Conservation (phyloP, 352 stramenopile species). For the Elongisporangium prolatum region DNA sequence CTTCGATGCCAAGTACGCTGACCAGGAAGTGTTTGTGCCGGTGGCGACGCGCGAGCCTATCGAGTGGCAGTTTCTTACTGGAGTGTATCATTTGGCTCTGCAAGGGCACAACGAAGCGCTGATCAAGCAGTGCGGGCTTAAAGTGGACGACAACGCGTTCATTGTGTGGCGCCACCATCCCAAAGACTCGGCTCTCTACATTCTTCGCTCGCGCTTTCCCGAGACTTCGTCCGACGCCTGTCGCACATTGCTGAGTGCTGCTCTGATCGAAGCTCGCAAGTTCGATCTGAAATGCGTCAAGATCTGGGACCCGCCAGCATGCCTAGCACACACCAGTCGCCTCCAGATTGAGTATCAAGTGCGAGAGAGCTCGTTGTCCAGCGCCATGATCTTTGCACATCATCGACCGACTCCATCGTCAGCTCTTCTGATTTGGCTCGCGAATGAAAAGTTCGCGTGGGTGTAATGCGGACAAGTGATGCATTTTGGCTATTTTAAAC, state of each 20-base stretch:
- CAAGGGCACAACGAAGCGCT: neutral
- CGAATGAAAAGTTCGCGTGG: slow-evolving; percentile 58
- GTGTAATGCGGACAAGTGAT: too few relatives aligned
- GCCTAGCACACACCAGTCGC: slow-evolving; percentile 12
- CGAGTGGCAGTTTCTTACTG: slow-evolving; percentile 51
- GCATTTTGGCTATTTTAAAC: too few relatives aligned
- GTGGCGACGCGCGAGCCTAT: slow-evolving; percentile 38
- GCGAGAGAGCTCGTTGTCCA: slow-evolving; percentile 40
- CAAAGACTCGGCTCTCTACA: slow-evolving; percentile 46
- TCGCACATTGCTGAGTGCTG: slow-evolving; percentile 14
- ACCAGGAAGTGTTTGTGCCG: slow-evolving; percentile 27
- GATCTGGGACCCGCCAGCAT: slow-evolving; percentile 33
- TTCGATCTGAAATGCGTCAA: slow-evolving; percentile 25
- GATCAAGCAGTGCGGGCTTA: slow-evolving; percentile 20
- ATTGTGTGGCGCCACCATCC: slow-evolving; percentile 49
- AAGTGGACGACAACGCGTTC: slow-evolving; percentile 36
- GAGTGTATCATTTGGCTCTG: slow-evolving; percentile 19
- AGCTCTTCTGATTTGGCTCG: slow-evolving; percentile 24
- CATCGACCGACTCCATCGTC: slow-evolving; percentile 3
- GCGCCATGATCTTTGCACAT: slow-evolving; percentile 32
- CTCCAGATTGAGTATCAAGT: slow-evolving; percentile 23
- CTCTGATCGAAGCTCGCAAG: slow-evolving; percentile 25
- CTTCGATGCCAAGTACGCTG: slow-evolving; percentile 13
- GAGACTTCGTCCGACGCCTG: slow-evolving; percentile 8
- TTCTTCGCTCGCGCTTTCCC: slow-evolving; percentile 34